These are phyloP conservation scores for Crotalaria pallida DNA, from an alignment of 306 rosid genomes.

Conservation along the genomic window DNA sequence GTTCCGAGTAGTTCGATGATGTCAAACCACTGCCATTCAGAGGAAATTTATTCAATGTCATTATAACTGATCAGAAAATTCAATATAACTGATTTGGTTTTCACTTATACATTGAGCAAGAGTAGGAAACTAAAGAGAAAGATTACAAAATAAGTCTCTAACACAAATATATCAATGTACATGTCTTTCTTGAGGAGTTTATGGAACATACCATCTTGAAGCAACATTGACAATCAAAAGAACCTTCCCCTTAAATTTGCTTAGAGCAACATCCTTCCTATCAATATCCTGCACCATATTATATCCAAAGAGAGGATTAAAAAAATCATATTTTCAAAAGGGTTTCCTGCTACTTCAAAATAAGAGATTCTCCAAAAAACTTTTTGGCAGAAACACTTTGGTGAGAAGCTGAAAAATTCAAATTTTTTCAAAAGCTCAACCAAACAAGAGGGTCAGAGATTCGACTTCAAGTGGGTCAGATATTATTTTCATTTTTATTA, in stretches of 20 bases:
- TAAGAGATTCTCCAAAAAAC: no score
- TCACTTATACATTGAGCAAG: neutral
- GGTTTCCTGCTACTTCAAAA: neutral
- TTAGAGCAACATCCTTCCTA: conserved; percentile 67
- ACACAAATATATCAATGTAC: neutral
- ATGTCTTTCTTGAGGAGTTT: neutral
- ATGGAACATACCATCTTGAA: conserved; percentile 77
- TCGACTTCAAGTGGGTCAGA: no score
- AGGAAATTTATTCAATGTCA: conserved; percentile 17
- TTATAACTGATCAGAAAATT: conserved; percentile 14
- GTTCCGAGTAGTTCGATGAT: conserved; percentile 82
- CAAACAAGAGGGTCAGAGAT: no score
- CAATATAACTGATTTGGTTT: neutral
- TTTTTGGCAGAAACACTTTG: no score
- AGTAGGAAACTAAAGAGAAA: neutral
- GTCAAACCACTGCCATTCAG: conserved; percentile 75
- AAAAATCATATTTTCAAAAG: neutral
- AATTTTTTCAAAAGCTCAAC: no score
- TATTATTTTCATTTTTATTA: no score
- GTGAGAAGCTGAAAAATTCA: no score
- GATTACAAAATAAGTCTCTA: neutral
- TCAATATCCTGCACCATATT: conserved; percentile 77
- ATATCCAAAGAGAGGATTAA: neutral
- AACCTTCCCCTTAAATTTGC: conserved; percentile 88
- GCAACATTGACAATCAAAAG: conserved; percentile 95